Percentiles rank a stretch among this genome's conserved stretches.
Evolutionary conservation across 169 alveolate genomes (phyloP).

Genomic region (Prorocentrum cordatum): DNA sequence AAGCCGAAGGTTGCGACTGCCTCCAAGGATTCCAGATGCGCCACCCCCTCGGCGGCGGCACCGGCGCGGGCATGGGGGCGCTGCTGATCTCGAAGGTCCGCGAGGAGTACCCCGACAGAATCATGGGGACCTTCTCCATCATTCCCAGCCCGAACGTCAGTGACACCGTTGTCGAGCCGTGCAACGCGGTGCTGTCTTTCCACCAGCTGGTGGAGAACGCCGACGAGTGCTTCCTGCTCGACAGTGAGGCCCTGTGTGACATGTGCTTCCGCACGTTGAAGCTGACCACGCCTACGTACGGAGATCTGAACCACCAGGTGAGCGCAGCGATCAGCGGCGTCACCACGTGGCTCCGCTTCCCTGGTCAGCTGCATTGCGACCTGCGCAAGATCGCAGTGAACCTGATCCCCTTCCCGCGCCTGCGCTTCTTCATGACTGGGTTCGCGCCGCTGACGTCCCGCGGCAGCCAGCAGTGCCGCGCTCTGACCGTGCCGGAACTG

Average conservation of each 20-base stretch:
- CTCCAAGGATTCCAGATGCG: conserved; percentile 75
- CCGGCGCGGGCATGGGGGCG: conserved; percentile 99
- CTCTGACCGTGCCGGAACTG: conserved; percentile 90
- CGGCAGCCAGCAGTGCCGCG: conserved; percentile 95
- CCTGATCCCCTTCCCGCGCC: conserved; percentile 93
- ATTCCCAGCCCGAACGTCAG: conserved; percentile 98
- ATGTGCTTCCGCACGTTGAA: conserved; percentile 95
- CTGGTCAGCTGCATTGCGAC: conserved; percentile 90
- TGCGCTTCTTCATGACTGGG: conserved; percentile 93
- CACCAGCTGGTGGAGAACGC: conserved; percentile 96
- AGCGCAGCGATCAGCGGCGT: conserved; percentile 95
- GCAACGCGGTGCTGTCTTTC: conserved; percentile 95
- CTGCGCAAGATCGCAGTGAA: conserved; percentile 91
- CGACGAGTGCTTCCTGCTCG: conserved; percentile 94
- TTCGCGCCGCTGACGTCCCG: conserved; percentile 94
- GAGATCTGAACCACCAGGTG: conserved; percentile 91
- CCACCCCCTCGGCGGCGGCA: conserved; percentile 98
- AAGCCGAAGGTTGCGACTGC: conserved; percentile 98
- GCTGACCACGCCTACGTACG: conserved; percentile 96
- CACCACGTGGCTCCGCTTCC: conserved; percentile 90
- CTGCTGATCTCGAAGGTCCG: conserved; percentile 93
- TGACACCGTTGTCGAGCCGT: conserved; percentile 98
- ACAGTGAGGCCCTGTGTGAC: conserved; percentile 96
- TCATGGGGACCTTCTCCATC: conserved; percentile 95
- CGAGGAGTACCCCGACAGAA: conserved; percentile 97